A percentile compares a stretch with the other conserved stretches of the same genome.
Evolutionary conservation across 73 alveolate species (phyloP).

Genomic region (Paramecium caudatum): DNA sequence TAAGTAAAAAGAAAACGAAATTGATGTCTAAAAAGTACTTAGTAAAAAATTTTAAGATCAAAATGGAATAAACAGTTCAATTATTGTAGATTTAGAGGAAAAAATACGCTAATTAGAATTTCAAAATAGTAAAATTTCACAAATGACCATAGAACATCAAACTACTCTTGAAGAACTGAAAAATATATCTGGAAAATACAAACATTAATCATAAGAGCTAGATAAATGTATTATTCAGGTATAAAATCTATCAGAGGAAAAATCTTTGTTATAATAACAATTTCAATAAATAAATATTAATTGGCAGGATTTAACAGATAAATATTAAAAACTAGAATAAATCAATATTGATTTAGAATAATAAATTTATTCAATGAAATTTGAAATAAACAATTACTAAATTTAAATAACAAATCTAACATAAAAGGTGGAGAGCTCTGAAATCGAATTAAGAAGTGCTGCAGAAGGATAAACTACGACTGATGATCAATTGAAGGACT

Average conservation of each 20-base stretch:
- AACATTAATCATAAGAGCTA: too few species aligned
- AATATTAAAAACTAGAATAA: too few species aligned
- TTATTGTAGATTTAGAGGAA: not conserved
- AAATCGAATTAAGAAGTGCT: not conserved
- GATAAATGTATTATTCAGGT: not conserved
- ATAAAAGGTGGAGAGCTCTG: not conserved
- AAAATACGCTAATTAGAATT: not conserved
- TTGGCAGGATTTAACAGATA: too few species aligned
- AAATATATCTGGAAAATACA: too few species aligned
- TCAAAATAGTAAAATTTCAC: not conserved
- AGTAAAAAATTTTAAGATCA: not conserved
- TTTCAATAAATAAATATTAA: not conserved
- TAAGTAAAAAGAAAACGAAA: not conserved
- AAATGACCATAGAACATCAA: not conserved
- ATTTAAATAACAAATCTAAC: conserved; percentile 1
- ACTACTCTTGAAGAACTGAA: not conserved
- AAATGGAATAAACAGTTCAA: not conserved
- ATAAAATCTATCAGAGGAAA: not conserved
- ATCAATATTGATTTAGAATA: not conserved
- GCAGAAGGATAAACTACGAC: not conserved
- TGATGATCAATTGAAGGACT: not conserved
- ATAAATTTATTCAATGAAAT: conserved; percentile 10
- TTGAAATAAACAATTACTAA: conserved; percentile 2
- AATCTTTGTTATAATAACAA: not conserved
- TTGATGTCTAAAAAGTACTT: not conserved